Evolutionary conservation across 2,329 filamentous ascomycete species (phyloP).

Genomic region (Aureobasidium sp.): DNA sequence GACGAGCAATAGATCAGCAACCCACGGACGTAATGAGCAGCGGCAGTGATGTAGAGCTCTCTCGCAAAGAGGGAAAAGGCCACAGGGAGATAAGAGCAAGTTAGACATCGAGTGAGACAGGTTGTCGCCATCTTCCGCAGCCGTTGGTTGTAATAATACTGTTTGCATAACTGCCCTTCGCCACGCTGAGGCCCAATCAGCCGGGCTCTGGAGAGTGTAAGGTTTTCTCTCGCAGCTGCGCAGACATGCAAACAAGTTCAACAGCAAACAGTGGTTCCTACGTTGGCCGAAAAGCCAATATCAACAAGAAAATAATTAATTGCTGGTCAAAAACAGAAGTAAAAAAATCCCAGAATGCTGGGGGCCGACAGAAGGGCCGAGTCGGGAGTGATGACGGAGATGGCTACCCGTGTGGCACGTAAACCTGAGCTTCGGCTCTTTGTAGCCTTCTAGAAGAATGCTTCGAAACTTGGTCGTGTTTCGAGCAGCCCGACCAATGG

Average conservation of each 20-base stretch:
- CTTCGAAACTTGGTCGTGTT: constrained; percentile 11
- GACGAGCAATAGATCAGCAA: not conserved
- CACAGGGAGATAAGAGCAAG: not conserved
- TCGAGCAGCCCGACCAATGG: constrained; percentile 4
- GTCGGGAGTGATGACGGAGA: constrained; percentile 1
- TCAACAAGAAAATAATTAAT: not conserved
- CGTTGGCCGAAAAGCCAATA: not conserved
- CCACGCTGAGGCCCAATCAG: constrained; percentile 8
- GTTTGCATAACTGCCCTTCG: not conserved
- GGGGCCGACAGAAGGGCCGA: constrained; percentile 7
- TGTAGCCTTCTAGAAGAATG: constrained; percentile 10
- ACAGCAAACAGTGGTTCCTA: not conserved
- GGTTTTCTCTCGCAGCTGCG: not conserved
- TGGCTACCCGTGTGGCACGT: constrained; percentile 1
- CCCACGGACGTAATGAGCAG: constrained; percentile 1
- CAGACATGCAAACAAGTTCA: not conserved
- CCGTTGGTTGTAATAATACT: constrained; percentile 13
- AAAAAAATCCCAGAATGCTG: constrained; percentile 1
- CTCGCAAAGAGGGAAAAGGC: not conserved
- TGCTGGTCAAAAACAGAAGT: not conserved
- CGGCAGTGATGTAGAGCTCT: not conserved
- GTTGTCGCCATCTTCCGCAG: constrained; percentile 7
- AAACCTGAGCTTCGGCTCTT: constrained; percentile 4
- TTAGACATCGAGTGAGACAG: constrained; percentile 14
- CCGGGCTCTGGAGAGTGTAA: not conserved